Evolutionary conservation across 2,329 filamentous ascomycete species (phyloP), one percentile per base, ranked within the genome.

Genomic region (Ophiostoma tasmaniense): DNA sequence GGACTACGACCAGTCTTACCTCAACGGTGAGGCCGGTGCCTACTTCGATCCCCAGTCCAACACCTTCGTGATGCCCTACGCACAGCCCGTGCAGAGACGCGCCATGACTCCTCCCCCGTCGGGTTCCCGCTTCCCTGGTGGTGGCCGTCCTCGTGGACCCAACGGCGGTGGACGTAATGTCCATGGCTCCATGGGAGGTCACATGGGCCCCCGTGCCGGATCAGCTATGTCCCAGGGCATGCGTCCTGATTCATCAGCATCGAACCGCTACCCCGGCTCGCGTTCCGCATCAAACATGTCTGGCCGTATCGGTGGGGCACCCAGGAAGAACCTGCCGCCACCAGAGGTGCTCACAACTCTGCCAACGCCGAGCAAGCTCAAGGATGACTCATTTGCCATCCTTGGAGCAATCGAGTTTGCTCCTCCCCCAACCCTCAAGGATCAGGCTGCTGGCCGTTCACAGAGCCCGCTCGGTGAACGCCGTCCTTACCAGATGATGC

Each of bases 91-190:
- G 20, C 89, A 87, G 72, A 91, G 94, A 74, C 91, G 94, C 75
- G 94, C 94, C 67, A 97, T 98, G 94, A 98, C 94, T 25, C 94
- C 94, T 67, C 94, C 94, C 22, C 93, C 94, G 1, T 81, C 82
- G 66, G 81, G 81, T 64, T 76, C 81, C 66, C 78, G 83, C 64
- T 79, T 81, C 75, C 79, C 76, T 22, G 75, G 80, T 3, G 75
- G 74, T 0, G 65, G 70, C 14, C 78, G 76, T 66, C 80, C 79
- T 52, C 80, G 80, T 10, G 78, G 64, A 8, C 39, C 64, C 64
- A 39, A 25, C 62, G 62, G 28, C 7, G 62, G 37, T 5, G n/a
- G 35, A 3, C 64, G 64, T 76, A 67, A 76, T 10, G n/a, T 76
- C 71, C 79, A 82, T 69, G 83, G 83, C 33, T 85, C 84, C 4